A percentile compares a stretch with the other conserved stretches of the same genome.
Conservation (phyloP, 345 rosid species). For the Salix suchowensis region DNA sequence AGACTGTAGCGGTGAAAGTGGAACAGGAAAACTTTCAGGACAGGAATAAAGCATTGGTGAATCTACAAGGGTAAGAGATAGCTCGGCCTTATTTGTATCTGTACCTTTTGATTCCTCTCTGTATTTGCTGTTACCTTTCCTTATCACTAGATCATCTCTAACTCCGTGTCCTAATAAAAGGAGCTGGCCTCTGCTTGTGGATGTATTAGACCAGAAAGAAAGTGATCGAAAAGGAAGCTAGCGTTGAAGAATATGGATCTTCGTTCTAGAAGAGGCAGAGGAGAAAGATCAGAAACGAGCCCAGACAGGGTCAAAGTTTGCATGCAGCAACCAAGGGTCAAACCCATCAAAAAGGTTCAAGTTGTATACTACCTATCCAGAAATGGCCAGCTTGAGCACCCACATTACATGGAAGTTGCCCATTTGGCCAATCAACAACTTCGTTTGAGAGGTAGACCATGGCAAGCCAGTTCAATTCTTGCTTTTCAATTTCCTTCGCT, state of each 20-base stretch:
- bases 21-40: no score
- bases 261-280: constrained; percentile 32
- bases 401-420: constrained; percentile 80
- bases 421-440: constrained; percentile 62
- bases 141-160: background rate
- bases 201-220: background rate
- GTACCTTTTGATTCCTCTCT: background rate
- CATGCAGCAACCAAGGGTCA: constrained; percentile 22
- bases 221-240: background rate
- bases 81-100: no score
- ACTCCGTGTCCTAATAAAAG: background rate
- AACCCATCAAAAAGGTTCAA: constrained; percentile 47
- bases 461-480: no score
- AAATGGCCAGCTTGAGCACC: constrained; percentile 90
- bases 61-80: background rate
- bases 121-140: constrained; percentile 1
- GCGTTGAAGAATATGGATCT: constrained; percentile 22
- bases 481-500: background rate
- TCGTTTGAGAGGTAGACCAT: constrained; percentile 60
- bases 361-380: constrained; percentile 83
- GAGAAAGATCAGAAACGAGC: constrained; percentile 28
- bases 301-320: constrained; percentile 40
- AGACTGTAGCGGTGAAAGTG: no score
- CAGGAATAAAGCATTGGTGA: background rate
- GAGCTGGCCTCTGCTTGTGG: background rate